These are phyloP conservation scores for Blastomyces percursus DNA, from an alignment of 2,329 filamentous ascomycete species.

Conservation along the genomic window DNA sequence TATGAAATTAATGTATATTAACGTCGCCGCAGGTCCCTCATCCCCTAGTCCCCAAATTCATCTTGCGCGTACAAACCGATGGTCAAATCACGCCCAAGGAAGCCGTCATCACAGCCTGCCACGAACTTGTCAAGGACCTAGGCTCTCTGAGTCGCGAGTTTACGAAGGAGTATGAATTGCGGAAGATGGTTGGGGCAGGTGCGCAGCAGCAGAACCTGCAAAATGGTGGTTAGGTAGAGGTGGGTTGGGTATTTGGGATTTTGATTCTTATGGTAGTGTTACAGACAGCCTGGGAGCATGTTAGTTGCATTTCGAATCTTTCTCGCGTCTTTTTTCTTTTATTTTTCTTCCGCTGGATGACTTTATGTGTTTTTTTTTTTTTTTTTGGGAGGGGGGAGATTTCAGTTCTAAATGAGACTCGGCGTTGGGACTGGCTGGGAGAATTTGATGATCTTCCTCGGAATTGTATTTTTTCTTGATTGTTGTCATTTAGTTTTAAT, in stretches of 20 bases:
- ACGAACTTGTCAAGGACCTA: conserved; percentile 70
- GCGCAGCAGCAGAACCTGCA: conserved; percentile 39
- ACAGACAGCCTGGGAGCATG: neutral
- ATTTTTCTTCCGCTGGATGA: too few species aligned
- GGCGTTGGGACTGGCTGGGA: neutral
- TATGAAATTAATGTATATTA: neutral
- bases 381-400: neutral
- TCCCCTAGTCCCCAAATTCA: conserved; percentile 43
- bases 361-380: neutral
- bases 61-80: conserved; percentile 83
- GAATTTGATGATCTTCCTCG: neutral
- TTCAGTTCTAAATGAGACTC: neutral
- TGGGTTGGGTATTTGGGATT: neutral
- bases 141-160: conserved; percentile 75
- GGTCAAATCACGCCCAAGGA: conserved; percentile 81
- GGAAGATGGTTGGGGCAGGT: conserved; percentile 63
- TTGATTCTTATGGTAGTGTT: neutral
- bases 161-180: conserved; percentile 80
- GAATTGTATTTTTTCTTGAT: too few species aligned
- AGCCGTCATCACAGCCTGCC: conserved; percentile 68
- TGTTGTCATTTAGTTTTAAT: too few species aligned
- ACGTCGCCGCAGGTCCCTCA: conserved; percentile 30
- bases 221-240: conserved; percentile 10
- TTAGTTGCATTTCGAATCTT: neutral
- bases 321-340: too few species aligned